phyloP scores from a whole-genome alignment of 768 basidiomycete species.

The Mrakia frigida region DNA sequence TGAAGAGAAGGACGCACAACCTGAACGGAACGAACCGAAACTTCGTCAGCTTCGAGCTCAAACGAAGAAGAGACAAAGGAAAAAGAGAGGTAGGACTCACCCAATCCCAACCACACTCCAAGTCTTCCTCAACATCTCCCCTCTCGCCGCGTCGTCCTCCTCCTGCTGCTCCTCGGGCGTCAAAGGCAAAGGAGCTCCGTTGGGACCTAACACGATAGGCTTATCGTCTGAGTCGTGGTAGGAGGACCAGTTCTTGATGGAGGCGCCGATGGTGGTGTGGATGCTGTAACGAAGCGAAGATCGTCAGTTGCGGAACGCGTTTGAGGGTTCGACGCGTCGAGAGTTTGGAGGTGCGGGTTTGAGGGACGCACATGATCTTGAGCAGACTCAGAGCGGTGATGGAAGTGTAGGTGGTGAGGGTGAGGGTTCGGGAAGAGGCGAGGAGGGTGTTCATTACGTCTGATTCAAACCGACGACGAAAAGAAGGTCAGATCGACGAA shows the following conservation, averaged over 20 bases:
- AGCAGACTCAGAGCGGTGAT: conserved; percentile 78
- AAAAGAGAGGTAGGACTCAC: neutral
- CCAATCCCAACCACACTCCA: conserved; percentile 30
- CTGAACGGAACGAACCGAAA: neutral
- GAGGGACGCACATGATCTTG: conserved; percentile 59
- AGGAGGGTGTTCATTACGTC: conserved; percentile 94
- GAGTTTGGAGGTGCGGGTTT: neutral
- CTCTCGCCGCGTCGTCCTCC: conserved; percentile 8
- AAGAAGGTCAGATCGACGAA: conserved; percentile 38
- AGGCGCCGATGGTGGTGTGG: conserved; percentile 73
- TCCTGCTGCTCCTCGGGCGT: conserved; percentile 9
- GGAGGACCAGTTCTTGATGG: conserved; percentile 21
- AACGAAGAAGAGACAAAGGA: neutral
- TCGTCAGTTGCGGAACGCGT: too few relatives aligned
- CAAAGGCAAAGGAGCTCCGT: neutral
- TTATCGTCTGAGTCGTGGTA: conserved; percentile 1
- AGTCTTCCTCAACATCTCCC: conserved; percentile 25
- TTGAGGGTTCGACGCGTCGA: neutral
- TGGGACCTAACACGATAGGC: neutral
- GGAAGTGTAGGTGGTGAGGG: conserved; percentile 59
- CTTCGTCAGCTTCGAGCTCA: neutral
- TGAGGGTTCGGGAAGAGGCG: conserved; percentile 73
- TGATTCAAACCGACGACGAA: conserved; percentile 42
- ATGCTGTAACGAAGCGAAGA: conserved; percentile 44
- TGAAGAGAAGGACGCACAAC: conserved; percentile 66